Percentiles rank a stretch among this genome's conserved stretches.
Conservation (phyloP, 176 grass and related monocot genomes). For the Ananas comosus region DNA sequence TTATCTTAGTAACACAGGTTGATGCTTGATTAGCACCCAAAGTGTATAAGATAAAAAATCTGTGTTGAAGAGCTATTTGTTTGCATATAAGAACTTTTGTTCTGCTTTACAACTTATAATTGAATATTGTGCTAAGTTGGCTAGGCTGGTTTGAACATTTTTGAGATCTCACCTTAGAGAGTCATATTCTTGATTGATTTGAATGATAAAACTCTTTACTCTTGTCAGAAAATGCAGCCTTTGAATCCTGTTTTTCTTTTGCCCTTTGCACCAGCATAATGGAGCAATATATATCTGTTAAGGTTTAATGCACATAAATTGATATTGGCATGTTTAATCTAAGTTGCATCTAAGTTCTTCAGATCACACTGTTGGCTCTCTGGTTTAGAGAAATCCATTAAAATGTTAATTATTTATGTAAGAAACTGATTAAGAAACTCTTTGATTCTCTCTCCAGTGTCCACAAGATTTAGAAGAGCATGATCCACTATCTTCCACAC, state of each 20-base stretch:
- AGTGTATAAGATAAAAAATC: no score
- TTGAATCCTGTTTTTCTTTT: background rate
- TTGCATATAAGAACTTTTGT: background rate
- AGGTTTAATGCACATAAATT: background rate
- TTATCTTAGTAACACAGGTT: no score
- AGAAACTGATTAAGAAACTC: background rate
- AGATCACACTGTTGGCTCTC: background rate
- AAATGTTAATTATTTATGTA: background rate
- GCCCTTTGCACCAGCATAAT: background rate
- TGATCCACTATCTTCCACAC: conserved; percentile 55
- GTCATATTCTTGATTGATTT: background rate
- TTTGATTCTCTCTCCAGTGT: conserved; percentile 31
- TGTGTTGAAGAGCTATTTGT: no score
- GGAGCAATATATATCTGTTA: background rate
- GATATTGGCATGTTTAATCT: background rate
- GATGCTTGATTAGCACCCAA: no score
- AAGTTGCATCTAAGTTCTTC: background rate
- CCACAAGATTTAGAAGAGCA: conserved; percentile 61
- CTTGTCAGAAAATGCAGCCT: background rate
- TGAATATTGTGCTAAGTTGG: background rate
- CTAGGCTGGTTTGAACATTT: background rate
- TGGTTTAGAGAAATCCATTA: background rate
- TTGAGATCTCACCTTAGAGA: background rate
- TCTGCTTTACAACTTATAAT: background rate
- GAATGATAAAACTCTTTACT: background rate